A percentile compares a stretch with the other conserved stretches of the same genome.
Evolutionary conservation across 352 stramenopile genomes (phyloP).

Genomic region (Pythium rishiriense): DNA sequence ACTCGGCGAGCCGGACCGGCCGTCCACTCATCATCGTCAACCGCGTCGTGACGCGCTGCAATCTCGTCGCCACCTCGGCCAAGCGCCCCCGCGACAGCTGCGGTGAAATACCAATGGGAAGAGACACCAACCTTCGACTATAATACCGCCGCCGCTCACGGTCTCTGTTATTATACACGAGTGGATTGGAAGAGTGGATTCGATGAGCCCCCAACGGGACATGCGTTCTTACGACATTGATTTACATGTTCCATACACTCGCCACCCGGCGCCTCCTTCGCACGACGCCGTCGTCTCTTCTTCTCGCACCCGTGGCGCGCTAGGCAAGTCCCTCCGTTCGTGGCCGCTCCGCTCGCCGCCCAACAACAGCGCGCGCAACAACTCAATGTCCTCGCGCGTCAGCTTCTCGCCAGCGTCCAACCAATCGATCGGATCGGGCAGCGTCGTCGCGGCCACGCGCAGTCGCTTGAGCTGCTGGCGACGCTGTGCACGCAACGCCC

Average conservation of each 20-base stretch:
- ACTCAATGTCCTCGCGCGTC: conserved; percentile 5
- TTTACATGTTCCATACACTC: no score
- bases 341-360: not conserved
- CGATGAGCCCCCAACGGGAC: no score
- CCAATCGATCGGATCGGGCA: not conserved
- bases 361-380: not conserved
- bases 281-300: no score
- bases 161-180: no score
- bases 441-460: not conserved
- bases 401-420: not conserved
- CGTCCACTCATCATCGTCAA: not conserved
- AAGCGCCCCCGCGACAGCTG: no score
- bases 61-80: conserved; percentile 9
- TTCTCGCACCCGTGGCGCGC: no score
- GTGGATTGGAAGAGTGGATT: no score
- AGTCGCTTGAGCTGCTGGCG: not conserved
- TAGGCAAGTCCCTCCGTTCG: not conserved
- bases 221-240: no score
- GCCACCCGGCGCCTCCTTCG: no score
- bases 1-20: not conserved
- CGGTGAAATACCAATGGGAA: not conserved
- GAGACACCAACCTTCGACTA: not conserved
- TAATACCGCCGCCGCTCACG: not conserved
- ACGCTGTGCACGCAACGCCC: conserved; percentile 16
- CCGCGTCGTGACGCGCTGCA: not conserved